A percentile compares a stretch with the other conserved stretches of the same genome.
Conservation (phyloP, 768 basidiomycete genomes). For the Russula sp. region DNA sequence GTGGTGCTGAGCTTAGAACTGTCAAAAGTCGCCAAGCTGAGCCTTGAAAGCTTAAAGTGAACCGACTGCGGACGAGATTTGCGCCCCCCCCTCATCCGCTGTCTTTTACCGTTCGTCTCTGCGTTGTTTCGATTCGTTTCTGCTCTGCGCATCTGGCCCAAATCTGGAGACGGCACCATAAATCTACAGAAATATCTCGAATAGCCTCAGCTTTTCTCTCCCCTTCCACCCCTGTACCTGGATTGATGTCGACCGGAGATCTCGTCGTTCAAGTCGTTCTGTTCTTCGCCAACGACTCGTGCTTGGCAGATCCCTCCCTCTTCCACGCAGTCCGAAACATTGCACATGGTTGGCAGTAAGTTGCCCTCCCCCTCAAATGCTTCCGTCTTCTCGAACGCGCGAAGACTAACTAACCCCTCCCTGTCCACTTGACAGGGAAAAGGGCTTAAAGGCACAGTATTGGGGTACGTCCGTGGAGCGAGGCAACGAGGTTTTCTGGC, state of each 20-base stretch:
- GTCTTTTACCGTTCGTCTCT: no score
- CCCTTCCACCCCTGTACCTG: neutral
- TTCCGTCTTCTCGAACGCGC: neutral
- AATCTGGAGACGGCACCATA: no score
- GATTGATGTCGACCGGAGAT: neutral
- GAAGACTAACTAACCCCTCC: neutral
- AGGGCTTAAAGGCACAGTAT: constrained; percentile 3
- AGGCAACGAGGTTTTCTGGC: neutral
- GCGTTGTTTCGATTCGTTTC: no score
- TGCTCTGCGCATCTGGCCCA: no score
- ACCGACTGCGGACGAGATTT: no score
- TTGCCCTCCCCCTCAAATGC: neutral
- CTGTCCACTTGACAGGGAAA: neutral
- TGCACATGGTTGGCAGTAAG: constrained; percentile 8
- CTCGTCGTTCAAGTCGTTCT: constrained; percentile 1
- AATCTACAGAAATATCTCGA: no score
- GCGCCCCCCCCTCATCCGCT: no score
- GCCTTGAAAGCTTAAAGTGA: no score
- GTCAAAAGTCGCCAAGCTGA: no score
- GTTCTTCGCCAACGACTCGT: neutral
- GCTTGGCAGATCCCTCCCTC: neutral
- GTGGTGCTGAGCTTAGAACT: no score
- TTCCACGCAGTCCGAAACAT: neutral
- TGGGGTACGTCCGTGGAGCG: neutral
- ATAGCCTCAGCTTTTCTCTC: no score